phyloP scores from a whole-genome alignment of 306 rosid genomes.

The Astragalus glycyphyllos region DNA sequence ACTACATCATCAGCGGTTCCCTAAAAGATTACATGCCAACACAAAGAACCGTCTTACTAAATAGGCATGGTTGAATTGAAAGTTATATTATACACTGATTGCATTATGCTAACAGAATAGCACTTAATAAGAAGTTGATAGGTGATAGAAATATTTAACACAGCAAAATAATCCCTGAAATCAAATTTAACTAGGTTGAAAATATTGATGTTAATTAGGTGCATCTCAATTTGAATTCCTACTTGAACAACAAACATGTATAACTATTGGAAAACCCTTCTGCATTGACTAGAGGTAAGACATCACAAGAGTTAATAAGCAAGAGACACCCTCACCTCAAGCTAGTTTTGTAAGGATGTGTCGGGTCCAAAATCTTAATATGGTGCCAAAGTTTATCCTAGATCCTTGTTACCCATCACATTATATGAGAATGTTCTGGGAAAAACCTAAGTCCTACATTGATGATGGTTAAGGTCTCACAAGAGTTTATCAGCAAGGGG shows the following conservation, averaged over 20 bases:
- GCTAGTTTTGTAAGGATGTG: no score
- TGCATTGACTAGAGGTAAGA: no score
- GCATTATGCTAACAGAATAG: slow-evolving; percentile 10
- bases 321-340: no score
- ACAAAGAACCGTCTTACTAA: slow-evolving; percentile 36
- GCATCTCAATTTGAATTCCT: slow-evolving; percentile 28
- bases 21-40: slow-evolving; percentile 52
- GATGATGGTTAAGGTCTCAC: no score
- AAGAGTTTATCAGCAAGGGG: no score
- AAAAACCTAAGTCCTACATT: no score
- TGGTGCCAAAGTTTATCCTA: no score
- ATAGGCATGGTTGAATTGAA: slow-evolving; percentile 41
- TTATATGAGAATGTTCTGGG: no score
- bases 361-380: no score
- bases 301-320: no score
- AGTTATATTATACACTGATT: slow-evolving; percentile 9
- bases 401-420: no score
- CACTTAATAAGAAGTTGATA: not conserved
- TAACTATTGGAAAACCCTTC: not conserved
- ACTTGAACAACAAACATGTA: slow-evolving; percentile 1
- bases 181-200: not conserved
- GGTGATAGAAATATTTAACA: not conserved
- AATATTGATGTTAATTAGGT: slow-evolving; percentile 10
- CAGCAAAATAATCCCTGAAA: not conserved
- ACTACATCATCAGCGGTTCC: slow-evolving; percentile 92